Evolutionary conservation across 108 stramenopile species (phyloP).

Genomic region (Epipyxis sp.): DNA sequence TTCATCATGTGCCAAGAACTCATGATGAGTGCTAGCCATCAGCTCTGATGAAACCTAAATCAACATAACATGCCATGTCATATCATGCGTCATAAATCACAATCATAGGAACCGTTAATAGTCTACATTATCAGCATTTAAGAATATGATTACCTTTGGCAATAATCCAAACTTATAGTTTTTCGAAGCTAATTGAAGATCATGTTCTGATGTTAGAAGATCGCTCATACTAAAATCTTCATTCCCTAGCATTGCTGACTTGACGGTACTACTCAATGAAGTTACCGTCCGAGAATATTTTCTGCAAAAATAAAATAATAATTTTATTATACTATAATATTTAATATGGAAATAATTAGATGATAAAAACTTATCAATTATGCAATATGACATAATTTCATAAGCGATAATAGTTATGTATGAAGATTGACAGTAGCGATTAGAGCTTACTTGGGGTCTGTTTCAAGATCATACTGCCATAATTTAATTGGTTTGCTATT

Average conservation of each 20-base stretch:
- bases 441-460: too few species aligned
- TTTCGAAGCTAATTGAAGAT: constrained; percentile 12
- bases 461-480: constrained; percentile 26
- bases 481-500: constrained; percentile 22
- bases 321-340: constrained; percentile 12
- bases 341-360: too few species aligned
- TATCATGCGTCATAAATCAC: neutral
- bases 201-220: constrained; percentile 14
- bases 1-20: constrained; percentile 34
- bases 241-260: neutral
- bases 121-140: too few species aligned
- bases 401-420: too few species aligned
- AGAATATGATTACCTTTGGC: too few species aligned
- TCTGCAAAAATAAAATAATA: too few species aligned
- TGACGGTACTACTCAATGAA: neutral
- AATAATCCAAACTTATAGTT: constrained; percentile 26
- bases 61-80: neutral
- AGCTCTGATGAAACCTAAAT: constrained; percentile 24
- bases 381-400: too few species aligned
- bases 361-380: too few species aligned
- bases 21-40: neutral
- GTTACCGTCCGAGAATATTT: constrained; percentile 8
- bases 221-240: constrained; percentile 23
- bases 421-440: too few species aligned
- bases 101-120: neutral